Evolutionary conservation across 2,329 filamentous ascomycete genomes (phyloP).

Genomic region (Sporothrix sp.): DNA sequence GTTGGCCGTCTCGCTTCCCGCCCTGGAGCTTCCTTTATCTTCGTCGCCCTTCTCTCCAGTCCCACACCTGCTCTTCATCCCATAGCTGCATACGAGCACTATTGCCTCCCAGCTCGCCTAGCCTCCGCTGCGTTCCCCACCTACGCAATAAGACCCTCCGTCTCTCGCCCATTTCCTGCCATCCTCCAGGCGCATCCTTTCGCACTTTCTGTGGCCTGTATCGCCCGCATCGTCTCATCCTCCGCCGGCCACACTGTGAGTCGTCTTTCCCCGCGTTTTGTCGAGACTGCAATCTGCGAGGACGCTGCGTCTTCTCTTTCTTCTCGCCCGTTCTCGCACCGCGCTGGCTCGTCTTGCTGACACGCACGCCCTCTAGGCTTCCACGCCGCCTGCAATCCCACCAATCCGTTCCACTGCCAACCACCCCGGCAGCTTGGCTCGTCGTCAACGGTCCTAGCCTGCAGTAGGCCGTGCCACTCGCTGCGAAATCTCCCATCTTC

Average conservation of each 20-base stretch:
- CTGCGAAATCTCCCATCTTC: neutral
- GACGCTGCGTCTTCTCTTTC: neutral
- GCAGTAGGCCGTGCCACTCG: neutral
- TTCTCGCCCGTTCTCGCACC: no score
- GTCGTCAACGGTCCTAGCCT: slow-evolving; percentile 3
- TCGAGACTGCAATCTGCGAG: no score
- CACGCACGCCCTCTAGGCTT: slow-evolving; percentile 4
- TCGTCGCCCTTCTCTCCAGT: neutral
- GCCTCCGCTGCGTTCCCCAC: neutral
- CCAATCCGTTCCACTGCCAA: slow-evolving; percentile 5
- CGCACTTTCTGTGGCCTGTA: neutral
- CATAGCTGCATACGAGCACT: neutral
- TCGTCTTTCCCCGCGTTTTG: no score
- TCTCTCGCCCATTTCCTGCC: neutral
- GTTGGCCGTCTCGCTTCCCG: neutral
- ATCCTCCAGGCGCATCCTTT: neutral
- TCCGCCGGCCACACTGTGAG: no score
- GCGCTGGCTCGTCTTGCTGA: neutral
- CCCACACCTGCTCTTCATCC: no score
- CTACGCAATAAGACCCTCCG: slow-evolving; percentile 1
- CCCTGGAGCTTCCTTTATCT: neutral
- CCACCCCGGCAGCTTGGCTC: slow-evolving; percentile 6
- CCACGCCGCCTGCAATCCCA: slow-evolving; percentile 4
- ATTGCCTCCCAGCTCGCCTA: neutral
- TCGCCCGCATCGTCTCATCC: neutral